A percentile compares a stretch with the other conserved stretches of the same genome.
These are phyloP conservation scores for Chamaecyparis obtusa DNA, from an alignment of 75 land plant species.

Conservation along the genomic window DNA sequence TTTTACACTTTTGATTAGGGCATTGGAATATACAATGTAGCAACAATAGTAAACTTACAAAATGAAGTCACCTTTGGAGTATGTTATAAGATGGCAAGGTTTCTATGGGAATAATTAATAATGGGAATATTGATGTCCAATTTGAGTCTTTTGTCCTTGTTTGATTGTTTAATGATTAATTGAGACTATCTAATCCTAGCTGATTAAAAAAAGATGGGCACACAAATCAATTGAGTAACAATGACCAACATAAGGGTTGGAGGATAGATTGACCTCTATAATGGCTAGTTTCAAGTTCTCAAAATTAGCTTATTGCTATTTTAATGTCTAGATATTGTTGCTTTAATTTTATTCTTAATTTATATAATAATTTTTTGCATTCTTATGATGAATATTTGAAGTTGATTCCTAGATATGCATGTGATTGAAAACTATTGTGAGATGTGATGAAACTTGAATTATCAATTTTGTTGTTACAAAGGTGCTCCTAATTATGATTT, in stretches of 20 bases:
- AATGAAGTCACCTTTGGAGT: background rate
- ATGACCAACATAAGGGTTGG: background rate
- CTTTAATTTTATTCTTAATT: background rate
- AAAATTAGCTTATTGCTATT: background rate
- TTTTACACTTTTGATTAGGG: constrained; percentile 13
- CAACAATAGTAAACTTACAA: constrained; percentile 3
- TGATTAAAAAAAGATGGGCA: background rate
- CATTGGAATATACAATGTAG: constrained; percentile 6
- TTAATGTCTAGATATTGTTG: background rate
- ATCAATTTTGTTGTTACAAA: background rate
- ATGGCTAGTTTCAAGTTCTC: background rate
- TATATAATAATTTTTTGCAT: background rate
- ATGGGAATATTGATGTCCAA: constrained; percentile 7
- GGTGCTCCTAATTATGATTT: background rate
- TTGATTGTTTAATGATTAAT: background rate
- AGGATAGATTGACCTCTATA: background rate
- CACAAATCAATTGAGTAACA: background rate
- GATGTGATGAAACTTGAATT: background rate
- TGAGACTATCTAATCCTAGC: background rate
- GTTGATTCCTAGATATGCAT: background rate
- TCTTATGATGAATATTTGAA: background rate
- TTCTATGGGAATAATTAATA: constrained; percentile 7
- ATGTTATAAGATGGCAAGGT: constrained; percentile 3
- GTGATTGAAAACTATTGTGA: background rate
- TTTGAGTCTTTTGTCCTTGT: background rate